These are phyloP conservation scores for Babesia bigemina DNA, from an alignment of 169 alveolate genomes.

Conservation along the genomic window DNA sequence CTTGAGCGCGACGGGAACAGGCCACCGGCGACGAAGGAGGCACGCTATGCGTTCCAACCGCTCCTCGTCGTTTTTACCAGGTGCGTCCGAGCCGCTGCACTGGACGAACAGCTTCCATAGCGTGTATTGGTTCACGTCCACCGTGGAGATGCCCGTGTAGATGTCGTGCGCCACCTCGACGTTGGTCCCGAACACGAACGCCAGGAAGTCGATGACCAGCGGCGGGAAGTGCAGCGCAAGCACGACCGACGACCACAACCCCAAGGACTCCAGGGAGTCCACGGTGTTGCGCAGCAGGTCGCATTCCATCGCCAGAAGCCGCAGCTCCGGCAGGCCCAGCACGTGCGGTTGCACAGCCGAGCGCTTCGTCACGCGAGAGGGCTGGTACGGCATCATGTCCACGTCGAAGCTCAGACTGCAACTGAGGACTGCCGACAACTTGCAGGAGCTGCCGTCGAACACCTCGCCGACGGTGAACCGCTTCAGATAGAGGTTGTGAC, in stretches of 20 bases:
- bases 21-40: conserved; percentile 21
- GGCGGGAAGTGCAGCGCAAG: conserved; percentile 50
- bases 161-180: conserved; percentile 40
- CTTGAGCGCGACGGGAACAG: conserved; percentile 15
- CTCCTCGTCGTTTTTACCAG: not conserved
- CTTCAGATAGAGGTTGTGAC: conserved; percentile 26
- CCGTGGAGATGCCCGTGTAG: conserved; percentile 20
- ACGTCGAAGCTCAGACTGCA: conserved; percentile 13
- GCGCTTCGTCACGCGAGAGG: conserved; percentile 1
- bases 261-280: conserved; percentile 38
- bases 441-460: conserved; percentile 14
- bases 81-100: conserved; percentile 1
- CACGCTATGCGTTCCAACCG: conserved; percentile 16
- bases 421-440: conserved; percentile 32
- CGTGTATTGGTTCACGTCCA: conserved; percentile 59
- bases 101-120: conserved; percentile 38
- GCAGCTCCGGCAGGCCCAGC: not conserved
- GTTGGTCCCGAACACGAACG: conserved; percentile 27
- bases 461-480: conserved; percentile 54
- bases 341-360: not conserved
- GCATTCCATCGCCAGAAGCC: conserved; percentile 25
- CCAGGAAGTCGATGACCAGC: conserved; percentile 43
- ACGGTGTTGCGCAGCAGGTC: conserved; percentile 34
- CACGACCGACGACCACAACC: not conserved
- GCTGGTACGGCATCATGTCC: not conserved